A percentile compares a stretch with the other conserved stretches of the same genome.
phyloP scores from a whole-genome alignment of 1,284 basidiomycete genomes.

The Cystobasidium sp. region DNA sequence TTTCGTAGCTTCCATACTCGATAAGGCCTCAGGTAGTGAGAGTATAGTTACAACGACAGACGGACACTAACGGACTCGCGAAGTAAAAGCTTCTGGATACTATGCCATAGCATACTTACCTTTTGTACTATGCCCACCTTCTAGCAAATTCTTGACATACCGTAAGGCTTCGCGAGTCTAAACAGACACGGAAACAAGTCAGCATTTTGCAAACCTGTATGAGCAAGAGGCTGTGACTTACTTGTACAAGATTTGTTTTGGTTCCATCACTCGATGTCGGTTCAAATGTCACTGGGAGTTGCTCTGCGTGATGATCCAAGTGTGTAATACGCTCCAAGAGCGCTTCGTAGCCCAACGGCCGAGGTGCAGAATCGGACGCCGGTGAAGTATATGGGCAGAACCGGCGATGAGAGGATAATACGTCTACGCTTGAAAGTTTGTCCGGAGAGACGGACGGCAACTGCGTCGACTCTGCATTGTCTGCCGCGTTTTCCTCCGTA shows the following conservation, averaged over 20 bases:
- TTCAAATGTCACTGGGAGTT: neutral
- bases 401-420: slow-evolving; percentile 10
- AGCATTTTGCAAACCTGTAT: neutral
- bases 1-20: neutral
- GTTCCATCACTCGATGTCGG: slow-evolving; percentile 1
- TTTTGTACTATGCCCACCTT: neutral
- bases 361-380: neutral
- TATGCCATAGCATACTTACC: neutral
- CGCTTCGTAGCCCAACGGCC: slow-evolving; percentile 18
- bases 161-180: slow-evolving; percentile 26
- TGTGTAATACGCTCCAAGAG: slow-evolving; percentile 9
- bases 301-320: neutral
- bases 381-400: slow-evolving; percentile 20
- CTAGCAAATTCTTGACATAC: slow-evolving; percentile 14
- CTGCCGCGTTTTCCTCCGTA: neutral
- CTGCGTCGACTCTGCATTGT: neutral
- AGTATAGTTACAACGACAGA: slow-evolving; percentile 20
- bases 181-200: neutral
- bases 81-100: neutral
- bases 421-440: neutral
- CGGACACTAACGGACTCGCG: neutral
- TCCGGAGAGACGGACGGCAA: neutral
- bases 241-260: neutral
- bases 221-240: neutral
- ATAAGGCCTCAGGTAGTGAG: neutral